Evolutionary conservation across 805 yeast genomes (phyloP).

Genomic region (Ogataea naganishii): DNA sequence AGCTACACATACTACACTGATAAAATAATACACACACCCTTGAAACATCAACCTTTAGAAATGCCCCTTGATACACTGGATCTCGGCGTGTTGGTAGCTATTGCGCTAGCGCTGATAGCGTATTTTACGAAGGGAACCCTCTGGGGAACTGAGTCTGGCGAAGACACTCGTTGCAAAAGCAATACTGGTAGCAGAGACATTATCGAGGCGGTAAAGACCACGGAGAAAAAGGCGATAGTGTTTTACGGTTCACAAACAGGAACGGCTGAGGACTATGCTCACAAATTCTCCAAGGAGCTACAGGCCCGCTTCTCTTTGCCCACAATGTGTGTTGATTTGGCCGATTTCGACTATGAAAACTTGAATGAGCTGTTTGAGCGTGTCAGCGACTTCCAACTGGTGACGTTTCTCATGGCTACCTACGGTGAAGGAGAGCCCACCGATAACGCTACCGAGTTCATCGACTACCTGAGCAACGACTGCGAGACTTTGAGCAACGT

Average conservation of each 20-base stretch:
- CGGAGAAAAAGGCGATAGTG: conserved; percentile 68
- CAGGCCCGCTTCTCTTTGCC: conserved; percentile 72
- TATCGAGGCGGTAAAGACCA: conserved; percentile 44
- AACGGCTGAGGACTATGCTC: conserved; percentile 95
- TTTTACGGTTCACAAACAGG: conserved; percentile 97
- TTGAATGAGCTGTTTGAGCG: conserved; percentile 54
- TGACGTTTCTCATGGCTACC: conserved; percentile 71
- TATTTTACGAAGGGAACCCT: conserved; percentile 58
- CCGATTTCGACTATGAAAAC: conserved; percentile 78
- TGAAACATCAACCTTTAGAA: no score
- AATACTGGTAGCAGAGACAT: conserved; percentile 46
- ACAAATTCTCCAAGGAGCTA: conserved; percentile 83
- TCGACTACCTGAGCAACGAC: conserved; percentile 56
- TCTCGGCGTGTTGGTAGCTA: conserved; percentile 53
- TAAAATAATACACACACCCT: no score
- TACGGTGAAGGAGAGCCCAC: conserved; percentile 99
- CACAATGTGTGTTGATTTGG: conserved; percentile 81
- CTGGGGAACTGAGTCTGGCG: conserved; percentile 33
- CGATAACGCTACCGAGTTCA: conserved; percentile 81
- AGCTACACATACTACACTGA: no score
- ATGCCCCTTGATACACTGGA: conserved; percentile 71
- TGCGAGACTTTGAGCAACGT: conserved; percentile 47
- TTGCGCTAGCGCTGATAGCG: conserved; percentile 55
- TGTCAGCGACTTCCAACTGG: conserved; percentile 43
- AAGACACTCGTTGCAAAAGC: conserved; percentile 12